Evolutionary conservation across 116 monocot genomes (phyloP).

Genomic region (Papilionanthe hybrid): DNA sequence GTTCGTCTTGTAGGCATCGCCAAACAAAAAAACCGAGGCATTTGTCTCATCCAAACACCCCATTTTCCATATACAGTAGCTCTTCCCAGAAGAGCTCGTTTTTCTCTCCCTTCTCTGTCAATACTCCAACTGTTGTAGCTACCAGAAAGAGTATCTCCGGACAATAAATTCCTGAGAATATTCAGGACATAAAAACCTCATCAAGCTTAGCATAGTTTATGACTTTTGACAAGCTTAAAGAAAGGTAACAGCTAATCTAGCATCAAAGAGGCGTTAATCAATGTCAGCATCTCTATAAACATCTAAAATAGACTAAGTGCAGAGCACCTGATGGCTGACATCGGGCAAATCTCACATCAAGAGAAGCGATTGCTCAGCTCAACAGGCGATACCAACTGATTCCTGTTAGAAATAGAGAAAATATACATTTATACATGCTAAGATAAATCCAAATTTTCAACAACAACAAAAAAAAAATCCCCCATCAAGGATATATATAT

Average conservation of each 20-base stretch:
- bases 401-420: slow-evolving; percentile 25
- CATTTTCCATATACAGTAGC: slow-evolving; percentile 73
- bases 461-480: too few species aligned
- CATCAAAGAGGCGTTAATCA: slow-evolving; percentile 10
- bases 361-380: slow-evolving; percentile 69
- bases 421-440: background rate
- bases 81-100: slow-evolving; percentile 63
- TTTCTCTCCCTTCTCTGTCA: slow-evolving; percentile 65
- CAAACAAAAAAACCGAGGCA: slow-evolving; percentile 76
- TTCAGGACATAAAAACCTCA: background rate
- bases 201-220: background rate
- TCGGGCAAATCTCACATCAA: slow-evolving; percentile 73
- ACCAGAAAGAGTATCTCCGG: slow-evolving; percentile 67
- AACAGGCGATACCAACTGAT: slow-evolving; percentile 27
- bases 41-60: slow-evolving; percentile 61
- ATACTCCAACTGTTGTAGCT: slow-evolving; percentile 82
- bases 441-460: too few species aligned
- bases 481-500: too few species aligned
- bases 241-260: slow-evolving; percentile 1
- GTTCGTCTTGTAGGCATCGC: slow-evolving; percentile 59
- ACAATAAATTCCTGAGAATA: slow-evolving; percentile 53
- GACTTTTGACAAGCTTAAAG: background rate
- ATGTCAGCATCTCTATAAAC: background rate
- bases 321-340: slow-evolving; percentile 59
- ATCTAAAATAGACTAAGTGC: background rate